phyloP scores from a whole-genome alignment of 108 stramenopile species.

The Licmophora abbreviata region DNA sequence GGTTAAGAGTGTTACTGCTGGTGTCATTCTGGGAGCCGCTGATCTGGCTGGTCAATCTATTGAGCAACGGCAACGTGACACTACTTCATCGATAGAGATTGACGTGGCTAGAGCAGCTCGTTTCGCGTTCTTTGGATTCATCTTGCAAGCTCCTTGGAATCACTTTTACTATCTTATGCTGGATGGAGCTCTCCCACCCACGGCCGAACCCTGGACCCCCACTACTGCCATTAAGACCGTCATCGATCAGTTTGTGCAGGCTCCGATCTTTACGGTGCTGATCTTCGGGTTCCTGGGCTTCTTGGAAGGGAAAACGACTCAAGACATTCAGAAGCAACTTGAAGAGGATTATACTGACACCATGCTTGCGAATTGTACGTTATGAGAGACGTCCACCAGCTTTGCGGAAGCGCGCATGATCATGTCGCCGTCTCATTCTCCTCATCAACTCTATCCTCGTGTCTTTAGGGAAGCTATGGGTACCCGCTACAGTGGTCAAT shows the following conservation, averaged over 20 bases:
- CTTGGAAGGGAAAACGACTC: slow-evolving; percentile 71
- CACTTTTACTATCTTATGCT: slow-evolving; percentile 84
- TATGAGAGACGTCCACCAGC: too few species aligned
- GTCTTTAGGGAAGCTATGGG: too few species aligned
- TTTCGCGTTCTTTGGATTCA: slow-evolving; percentile 84
- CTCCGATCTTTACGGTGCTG: slow-evolving; percentile 87
- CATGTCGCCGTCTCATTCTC: too few species aligned
- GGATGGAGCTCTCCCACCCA: slow-evolving; percentile 86
- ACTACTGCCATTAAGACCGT: slow-evolving; percentile 69
- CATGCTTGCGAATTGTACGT: slow-evolving; percentile 86
- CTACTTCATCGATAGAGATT: slow-evolving; percentile 1
- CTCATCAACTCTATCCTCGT: too few species aligned
- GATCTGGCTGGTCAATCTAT: slow-evolving; percentile 76
- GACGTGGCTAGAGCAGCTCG: slow-evolving; percentile 62
- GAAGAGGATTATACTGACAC: slow-evolving; percentile 79
- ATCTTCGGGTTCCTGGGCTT: slow-evolving; percentile 83
- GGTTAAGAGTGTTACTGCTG: slow-evolving; percentile 77
- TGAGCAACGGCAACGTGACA: slow-evolving; percentile 16
- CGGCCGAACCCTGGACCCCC: slow-evolving; percentile 72
- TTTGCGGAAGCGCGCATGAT: too few species aligned
- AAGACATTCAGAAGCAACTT: slow-evolving; percentile 57
- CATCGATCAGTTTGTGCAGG: slow-evolving; percentile 93
- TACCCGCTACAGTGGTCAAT: slow-evolving; percentile 86
- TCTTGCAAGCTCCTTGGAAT: slow-evolving; percentile 91
- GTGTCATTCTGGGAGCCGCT: slow-evolving; percentile 80